These are phyloP conservation scores for Colletotrichum abscissum DNA, from an alignment of 2,329 filamentous ascomycete species.

Conservation along the genomic window DNA sequence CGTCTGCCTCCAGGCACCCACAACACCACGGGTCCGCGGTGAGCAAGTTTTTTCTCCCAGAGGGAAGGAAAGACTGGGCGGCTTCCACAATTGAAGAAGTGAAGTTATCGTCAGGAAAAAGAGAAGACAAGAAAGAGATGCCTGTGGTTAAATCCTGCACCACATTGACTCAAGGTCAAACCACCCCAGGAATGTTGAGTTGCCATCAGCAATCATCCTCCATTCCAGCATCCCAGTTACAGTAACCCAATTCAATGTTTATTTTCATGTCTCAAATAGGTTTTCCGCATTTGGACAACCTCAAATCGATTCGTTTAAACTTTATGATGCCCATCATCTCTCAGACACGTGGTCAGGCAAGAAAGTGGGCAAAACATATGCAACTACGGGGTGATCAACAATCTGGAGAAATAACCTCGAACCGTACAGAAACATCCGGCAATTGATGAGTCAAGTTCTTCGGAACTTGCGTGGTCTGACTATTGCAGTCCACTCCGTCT, in stretches of 20 bases:
- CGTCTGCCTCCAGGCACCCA: not conserved
- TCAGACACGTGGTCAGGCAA: not conserved
- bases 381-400: not conserved
- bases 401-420: not conserved
- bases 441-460: not conserved
- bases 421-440: not conserved
- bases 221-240: constrained; percentile 1
- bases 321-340: not conserved
- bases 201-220: constrained; percentile 24
- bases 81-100: not conserved
- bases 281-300: not conserved
- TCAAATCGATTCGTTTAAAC: not conserved
- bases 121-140: not conserved
- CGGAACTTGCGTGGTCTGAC: not conserved
- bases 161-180: not conserved
- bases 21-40: not conserved
- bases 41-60: not conserved
- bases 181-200: constrained; percentile 12
- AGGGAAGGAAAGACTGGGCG: not conserved
- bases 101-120: constrained; percentile 1
- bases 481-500: not conserved
- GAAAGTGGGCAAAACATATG: not conserved
- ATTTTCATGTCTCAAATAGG: constrained; percentile 12
- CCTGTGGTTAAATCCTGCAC: not conserved
- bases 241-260: constrained; percentile 1